Evolutionary conservation across 768 basidiomycete genomes (phyloP).

Genomic region (Pleurotus platypus): DNA sequence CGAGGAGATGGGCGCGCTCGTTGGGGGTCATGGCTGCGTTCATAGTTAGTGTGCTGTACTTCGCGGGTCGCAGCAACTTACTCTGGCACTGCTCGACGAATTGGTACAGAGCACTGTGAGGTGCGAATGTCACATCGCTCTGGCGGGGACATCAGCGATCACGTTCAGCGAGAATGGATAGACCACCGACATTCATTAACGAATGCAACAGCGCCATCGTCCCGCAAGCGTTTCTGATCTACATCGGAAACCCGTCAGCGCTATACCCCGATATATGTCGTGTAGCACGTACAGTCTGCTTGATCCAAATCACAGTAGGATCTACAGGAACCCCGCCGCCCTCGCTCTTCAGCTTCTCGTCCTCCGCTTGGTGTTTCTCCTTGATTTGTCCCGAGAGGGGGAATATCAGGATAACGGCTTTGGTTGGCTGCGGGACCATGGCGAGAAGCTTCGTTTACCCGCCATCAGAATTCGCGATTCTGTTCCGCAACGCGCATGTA

Average conservation of each 20-base stretch:
- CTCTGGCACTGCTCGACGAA: conserved; percentile 68
- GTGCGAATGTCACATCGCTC: conserved; percentile 54
- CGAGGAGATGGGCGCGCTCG: conserved; percentile 73
- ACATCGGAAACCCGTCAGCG: background rate
- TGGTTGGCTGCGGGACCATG: conserved; percentile 70
- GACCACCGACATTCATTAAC: background rate
- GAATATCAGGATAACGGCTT: conserved; percentile 85
- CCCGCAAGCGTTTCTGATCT: conserved; percentile 86
- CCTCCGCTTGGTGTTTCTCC: conserved; percentile 54
- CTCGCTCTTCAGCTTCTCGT: conserved; percentile 44
- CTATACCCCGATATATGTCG: background rate
- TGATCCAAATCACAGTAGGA: conserved; percentile 78
- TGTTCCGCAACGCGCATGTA: no score
- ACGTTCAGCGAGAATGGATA: conserved; percentile 1
- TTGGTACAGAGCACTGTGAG: conserved; percentile 56
- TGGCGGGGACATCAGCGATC: conserved; percentile 16
- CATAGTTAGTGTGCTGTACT: no score
- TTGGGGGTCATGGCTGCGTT: conserved; percentile 58
- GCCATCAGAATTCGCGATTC: background rate
- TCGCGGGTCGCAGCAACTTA: conserved; percentile 15
- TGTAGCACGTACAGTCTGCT: conserved; percentile 66
- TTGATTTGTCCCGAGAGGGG: conserved; percentile 57
- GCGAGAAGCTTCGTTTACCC: conserved; percentile 50
- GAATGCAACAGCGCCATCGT: conserved; percentile 45
- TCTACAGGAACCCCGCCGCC: conserved; percentile 49